A percentile compares a stretch with the other conserved stretches of the same genome.
Evolutionary conservation across 2,329 filamentous ascomycete species (phyloP).

Genomic region (Talaromyces piceae): DNA sequence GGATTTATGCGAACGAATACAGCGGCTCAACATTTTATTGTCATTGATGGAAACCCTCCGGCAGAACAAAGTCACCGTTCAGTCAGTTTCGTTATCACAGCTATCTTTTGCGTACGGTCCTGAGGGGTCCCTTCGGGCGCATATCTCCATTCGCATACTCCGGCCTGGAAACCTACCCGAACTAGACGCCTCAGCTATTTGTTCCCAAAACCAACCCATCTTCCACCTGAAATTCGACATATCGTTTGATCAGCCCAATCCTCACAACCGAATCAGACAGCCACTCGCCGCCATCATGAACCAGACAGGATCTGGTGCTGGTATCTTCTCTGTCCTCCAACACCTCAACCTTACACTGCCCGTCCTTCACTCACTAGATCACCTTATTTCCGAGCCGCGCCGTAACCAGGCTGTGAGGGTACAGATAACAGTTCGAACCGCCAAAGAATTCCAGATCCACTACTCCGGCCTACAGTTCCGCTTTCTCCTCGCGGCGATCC

Average conservation of each 20-base stretch:
- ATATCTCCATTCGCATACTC: conserved; percentile 24
- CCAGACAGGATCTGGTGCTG: conserved; percentile 19
- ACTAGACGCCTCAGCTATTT: conserved; percentile 17
- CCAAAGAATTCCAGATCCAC: conserved; percentile 28
- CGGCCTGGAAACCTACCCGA: conserved; percentile 14
- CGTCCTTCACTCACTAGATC: conserved; percentile 31
- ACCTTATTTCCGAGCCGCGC: conserved; percentile 22
- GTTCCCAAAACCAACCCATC: conserved; percentile 18
- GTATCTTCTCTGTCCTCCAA: conserved; percentile 24
- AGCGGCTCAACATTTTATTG: conserved; percentile 31
- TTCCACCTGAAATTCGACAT: conserved; percentile 26
- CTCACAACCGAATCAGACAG: conserved; percentile 35
- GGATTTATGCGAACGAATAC: conserved; percentile 29
- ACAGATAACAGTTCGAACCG: conserved; percentile 29
- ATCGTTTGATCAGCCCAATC: conserved; percentile 27
- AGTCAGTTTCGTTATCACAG: conserved; percentile 28
- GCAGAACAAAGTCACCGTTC: conserved; percentile 24
- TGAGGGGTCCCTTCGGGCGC: conserved; percentile 21
- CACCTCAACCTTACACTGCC: conserved; percentile 30
- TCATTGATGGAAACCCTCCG: conserved; percentile 28
- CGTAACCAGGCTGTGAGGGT: conserved; percentile 19
- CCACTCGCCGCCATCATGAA: conserved; percentile 32
- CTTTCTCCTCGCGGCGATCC: conserved; percentile 24
- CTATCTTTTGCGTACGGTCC: conserved; percentile 29
- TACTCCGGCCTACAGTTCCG: conserved; percentile 27